These are phyloP conservation scores for Pseudogymnoascus destructans DNA, from an alignment of 2,329 filamentous ascomycete species.

Conservation along the genomic window DNA sequence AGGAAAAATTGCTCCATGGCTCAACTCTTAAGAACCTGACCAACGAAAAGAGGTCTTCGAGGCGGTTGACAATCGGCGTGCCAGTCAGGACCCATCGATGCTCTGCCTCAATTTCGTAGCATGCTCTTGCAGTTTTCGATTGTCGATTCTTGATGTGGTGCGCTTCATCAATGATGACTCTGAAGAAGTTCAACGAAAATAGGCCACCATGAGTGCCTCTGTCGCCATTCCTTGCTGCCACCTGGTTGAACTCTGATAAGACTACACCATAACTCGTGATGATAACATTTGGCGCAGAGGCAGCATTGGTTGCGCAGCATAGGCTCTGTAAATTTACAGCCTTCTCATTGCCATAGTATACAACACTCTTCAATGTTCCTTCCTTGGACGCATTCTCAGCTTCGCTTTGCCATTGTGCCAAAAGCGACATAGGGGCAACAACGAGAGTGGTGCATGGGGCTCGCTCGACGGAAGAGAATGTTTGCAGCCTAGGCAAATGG, in stretches of 20 bases:
- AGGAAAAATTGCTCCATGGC: conserved; percentile 97
- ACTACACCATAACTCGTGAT: conserved; percentile 92
- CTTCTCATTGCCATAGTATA: conserved; percentile 91
- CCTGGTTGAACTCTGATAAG: conserved; percentile 74
- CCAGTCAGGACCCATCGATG: conserved; percentile 92
- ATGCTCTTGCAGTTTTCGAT: conserved; percentile 89
- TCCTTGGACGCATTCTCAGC: conserved; percentile 78
- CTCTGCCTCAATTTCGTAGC: conserved; percentile 72
- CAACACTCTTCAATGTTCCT: conserved; percentile 67
- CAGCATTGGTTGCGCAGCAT: conserved; percentile 61
- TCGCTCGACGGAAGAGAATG: conserved; percentile 43
- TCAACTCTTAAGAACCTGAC: conserved; percentile 88
- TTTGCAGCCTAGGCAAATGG: conserved; percentile 48
- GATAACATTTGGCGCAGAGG: conserved; percentile 72
- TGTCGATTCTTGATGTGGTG: conserved; percentile 84
- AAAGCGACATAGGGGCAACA: conserved; percentile 88
- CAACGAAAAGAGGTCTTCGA: conserved; percentile 89
- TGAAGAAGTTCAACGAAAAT: conserved; percentile 89
- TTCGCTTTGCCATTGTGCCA: conserved; percentile 97
- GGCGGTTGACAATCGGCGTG: conserved; percentile 89
- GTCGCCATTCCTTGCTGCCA: conserved; percentile 53
- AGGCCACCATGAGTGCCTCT: conserved; percentile 55
- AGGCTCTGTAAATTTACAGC: conserved; percentile 61
- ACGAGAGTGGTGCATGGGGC: conserved; percentile 88
- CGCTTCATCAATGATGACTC: conserved; percentile 88